phyloP scores from a whole-genome alignment of 179 eudicot species.

The Spinacia oleracea region DNA sequence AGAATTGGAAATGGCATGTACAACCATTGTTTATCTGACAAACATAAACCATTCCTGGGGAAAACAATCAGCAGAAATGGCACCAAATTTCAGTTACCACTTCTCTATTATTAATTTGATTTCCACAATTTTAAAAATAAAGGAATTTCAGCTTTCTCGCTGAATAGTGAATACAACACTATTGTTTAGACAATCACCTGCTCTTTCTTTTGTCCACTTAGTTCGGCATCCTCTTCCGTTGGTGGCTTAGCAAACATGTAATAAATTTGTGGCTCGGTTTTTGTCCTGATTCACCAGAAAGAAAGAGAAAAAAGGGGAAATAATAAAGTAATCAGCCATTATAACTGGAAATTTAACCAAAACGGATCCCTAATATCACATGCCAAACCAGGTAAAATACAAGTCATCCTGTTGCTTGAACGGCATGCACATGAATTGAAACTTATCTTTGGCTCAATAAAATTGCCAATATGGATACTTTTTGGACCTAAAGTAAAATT shows the following conservation, averaged over 20 bases:
- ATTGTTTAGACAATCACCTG: conserved; percentile 45
- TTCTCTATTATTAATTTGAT: neutral
- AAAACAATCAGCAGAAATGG: neutral
- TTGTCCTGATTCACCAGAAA: conserved; percentile 66
- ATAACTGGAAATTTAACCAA: conserved; percentile 20
- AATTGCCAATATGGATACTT: conserved; percentile 98
- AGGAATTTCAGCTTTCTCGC: neutral
- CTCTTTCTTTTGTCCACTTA: conserved; percentile 64
- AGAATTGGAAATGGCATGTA: neutral
- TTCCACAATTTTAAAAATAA: neutral
- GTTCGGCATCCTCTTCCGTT: conserved; percentile 54
- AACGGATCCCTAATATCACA: conserved; percentile 41
- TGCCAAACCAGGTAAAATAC: conserved; percentile 31
- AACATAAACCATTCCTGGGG: neutral
- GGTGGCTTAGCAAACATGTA: conserved; percentile 72
- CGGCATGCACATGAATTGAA: conserved; percentile 73
- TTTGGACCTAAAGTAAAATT: conserved; percentile 90
- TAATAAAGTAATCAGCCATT: conserved; percentile 18
- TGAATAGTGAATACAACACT: neutral
- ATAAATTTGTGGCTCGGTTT: conserved; percentile 84
- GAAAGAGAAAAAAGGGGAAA: conserved; percentile 21
- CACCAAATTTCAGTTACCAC: neutral
- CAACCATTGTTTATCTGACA: neutral
- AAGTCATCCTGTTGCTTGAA: conserved; percentile 55
- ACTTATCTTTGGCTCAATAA: conserved; percentile 99